Percentiles rank a stretch among this genome's conserved stretches.
Conservation (phyloP, 2,329 filamentous ascomycete species). For the Fusarium buharicum region DNA sequence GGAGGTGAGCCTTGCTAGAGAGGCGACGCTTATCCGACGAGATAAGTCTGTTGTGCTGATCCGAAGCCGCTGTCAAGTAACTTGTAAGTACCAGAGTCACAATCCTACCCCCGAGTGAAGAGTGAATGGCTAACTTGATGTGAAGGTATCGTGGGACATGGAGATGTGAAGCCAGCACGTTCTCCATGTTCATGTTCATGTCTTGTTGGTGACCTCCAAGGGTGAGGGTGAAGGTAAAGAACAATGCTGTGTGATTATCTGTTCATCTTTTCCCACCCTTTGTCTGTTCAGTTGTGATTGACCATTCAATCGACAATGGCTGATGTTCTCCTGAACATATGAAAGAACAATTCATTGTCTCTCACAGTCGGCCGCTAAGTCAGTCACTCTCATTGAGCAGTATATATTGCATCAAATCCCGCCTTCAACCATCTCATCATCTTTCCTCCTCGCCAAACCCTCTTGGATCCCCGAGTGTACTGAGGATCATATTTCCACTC, state of each 20-base stretch:
- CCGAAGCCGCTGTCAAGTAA: no score
- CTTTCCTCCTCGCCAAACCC: neutral
- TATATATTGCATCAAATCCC: conserved; percentile 1
- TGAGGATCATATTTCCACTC: neutral
- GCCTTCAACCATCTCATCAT: neutral
- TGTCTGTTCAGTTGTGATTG: conserved; percentile 2
- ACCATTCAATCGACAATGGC: neutral
- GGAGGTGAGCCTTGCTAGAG: no score
- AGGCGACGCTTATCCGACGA: no score
- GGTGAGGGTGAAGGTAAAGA: neutral
- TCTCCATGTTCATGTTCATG: no score
- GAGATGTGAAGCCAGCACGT: no score
- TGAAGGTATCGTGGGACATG: no score
- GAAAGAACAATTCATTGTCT: neutral
- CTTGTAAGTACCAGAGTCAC: no score
- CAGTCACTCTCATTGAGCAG: no score
- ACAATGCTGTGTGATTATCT: neutral
- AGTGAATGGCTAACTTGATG: no score
- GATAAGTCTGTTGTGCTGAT: no score
- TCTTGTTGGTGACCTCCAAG: neutral
- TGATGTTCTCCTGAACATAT: neutral
- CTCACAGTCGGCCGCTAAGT: no score
- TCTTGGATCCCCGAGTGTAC: neutral
- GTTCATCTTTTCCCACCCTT: neutral
- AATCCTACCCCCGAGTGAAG: no score